phyloP scores from a whole-genome alignment of 768 basidiomycete genomes.

The Mycena leptocephala region DNA sequence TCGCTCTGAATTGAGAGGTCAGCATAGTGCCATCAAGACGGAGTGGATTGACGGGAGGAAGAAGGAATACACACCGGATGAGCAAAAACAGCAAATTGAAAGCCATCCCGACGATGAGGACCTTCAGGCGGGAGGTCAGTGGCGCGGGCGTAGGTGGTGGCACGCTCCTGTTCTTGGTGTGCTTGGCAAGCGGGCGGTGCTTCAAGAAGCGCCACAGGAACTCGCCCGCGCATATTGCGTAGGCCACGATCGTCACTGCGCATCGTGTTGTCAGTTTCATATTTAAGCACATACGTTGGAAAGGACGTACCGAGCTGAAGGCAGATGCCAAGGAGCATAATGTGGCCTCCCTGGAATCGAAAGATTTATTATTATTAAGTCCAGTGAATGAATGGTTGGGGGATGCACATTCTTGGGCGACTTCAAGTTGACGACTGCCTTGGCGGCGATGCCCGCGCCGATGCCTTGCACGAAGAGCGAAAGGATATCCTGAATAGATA shows the following conservation, averaged over 20 bases:
- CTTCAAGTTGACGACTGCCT: conserved; percentile 34
- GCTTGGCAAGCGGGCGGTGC: background rate
- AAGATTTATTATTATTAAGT: background rate
- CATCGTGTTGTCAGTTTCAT: no score
- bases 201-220: conserved; percentile 8
- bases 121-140: background rate
- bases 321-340: conserved; percentile 5
- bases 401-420: background rate
- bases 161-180: background rate
- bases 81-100: conserved; percentile 7
- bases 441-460: conserved; percentile 67
- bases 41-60: no score
- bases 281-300: no score
- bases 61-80: conserved; percentile 1
- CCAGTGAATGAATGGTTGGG: background rate
- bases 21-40: no score
- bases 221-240: conserved; percentile 5
- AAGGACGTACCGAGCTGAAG: conserved; percentile 5
- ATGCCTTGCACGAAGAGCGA: conserved; percentile 70
- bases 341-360: background rate
- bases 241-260: background rate
- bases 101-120: conserved; percentile 1
- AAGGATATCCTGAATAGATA: conserved; percentile 56
- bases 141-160: background rate
- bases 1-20: no score